Evolutionary conservation across 2,329 filamentous ascomycete genomes (phyloP).

Genomic region (Apiospora arundinis): DNA sequence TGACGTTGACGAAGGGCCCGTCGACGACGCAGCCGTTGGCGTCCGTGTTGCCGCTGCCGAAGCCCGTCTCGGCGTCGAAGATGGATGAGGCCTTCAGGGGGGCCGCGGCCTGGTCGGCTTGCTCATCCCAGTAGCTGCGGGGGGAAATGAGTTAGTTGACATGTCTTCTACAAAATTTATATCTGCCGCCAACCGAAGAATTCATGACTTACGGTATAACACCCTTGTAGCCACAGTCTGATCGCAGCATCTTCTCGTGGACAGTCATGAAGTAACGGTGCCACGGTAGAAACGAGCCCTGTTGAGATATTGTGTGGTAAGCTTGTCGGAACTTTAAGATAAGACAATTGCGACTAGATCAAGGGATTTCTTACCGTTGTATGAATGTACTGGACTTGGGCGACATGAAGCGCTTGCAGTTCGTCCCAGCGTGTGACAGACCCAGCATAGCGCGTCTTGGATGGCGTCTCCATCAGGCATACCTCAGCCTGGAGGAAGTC

Average conservation of each 20-base stretch:
- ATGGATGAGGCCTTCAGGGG: not conserved
- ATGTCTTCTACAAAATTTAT: too few relatives aligned
- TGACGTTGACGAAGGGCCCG: constrained; percentile 9
- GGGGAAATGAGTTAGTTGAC: not conserved
- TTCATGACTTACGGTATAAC: constrained; percentile 5
- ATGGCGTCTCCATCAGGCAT: constrained; percentile 21
- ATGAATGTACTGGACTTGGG: not conserved
- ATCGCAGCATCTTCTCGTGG: not conserved
- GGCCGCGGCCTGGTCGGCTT: not conserved
- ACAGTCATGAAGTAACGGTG: not conserved
- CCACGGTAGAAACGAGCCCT: constrained; percentile 14
- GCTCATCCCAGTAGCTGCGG: constrained; percentile 11
- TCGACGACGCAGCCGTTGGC: not conserved
- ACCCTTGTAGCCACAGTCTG: constrained; percentile 2
- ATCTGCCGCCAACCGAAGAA: too few relatives aligned
- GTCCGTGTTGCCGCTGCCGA: not conserved
- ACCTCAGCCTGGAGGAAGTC: constrained; percentile 19
- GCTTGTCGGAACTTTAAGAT: too few relatives aligned
- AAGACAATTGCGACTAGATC: not conserved
- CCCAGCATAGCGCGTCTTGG: constrained; percentile 11
- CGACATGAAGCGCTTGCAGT: not conserved
- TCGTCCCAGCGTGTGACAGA: constrained; percentile 20
- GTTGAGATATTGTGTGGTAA: not conserved
- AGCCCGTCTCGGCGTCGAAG: constrained; percentile 5
- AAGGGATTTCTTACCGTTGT: not conserved